Base-by-base conservation (phyloP, 345 rosid species). In the Fremontodendron californicum region DNA sequence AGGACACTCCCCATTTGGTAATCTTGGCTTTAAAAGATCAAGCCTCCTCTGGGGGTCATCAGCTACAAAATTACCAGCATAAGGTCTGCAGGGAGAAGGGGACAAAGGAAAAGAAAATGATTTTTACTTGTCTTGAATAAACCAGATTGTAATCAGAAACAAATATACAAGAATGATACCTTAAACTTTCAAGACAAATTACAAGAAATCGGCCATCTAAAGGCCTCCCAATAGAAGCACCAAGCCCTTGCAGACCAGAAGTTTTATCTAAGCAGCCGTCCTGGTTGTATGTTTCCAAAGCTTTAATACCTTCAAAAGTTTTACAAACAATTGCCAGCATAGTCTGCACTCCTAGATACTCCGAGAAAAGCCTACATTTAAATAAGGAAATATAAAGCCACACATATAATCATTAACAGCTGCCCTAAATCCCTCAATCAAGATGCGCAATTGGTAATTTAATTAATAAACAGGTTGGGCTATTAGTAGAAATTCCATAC, bases 11-110 rank as follows among this genome's bases (percentile, higher is more conserved):
- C 98, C 99, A 42, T 85, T 88, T 31, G 94, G 90, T 68, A 91
- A 78, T 77, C 87, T 90, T 31, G 99, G 99, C 82, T 91, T 93
- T 51, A 84, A 76, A 81, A 93, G 89, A 82, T 92, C 89, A 79
- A 96, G 97, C 84, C 86, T 92, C 87, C 94, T 91, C 78, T 90
- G 97, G 2, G 89, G 90, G 78, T 93, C 99, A 87, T 90, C 91
- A 77, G 78, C 85, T 29, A 90, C 79, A 82, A 90, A 84, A 55
- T 83, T 87, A 78, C 97, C 99, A 29, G 88, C 77, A 81, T 83
- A 96, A 77, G 98, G 94, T 78, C 99, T 96, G 82, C 79, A 83
- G 12, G 18, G 63, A 8, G 72, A 21, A 40, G 33, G 6, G 49
- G 27, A 65, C 35, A 82, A 48, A 42, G 35, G 16, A 66, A 62